Percentiles rank a stretch among this genome's conserved stretches.
Conservation (phyloP, 306 rosid genomes). For the Rosa persica region DNA sequence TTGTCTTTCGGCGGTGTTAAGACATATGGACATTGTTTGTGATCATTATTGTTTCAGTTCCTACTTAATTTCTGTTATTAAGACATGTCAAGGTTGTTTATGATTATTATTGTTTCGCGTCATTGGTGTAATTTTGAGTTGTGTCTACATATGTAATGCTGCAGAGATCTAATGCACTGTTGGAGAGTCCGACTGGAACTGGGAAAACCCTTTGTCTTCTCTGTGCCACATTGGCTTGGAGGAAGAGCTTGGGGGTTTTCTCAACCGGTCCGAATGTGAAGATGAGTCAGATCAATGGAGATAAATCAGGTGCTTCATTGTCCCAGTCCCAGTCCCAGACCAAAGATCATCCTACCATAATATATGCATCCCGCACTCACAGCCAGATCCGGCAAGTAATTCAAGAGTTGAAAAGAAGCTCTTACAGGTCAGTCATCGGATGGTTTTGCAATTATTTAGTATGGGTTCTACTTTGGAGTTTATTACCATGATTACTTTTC, state of each 20-base stretch:
- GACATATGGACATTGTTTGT: background rate
- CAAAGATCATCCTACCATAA: constrained; percentile 54
- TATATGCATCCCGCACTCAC: constrained; percentile 92
- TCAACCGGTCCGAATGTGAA: constrained; percentile 48
- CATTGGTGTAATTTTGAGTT: constrained; percentile 11
- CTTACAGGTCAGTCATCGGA: constrained; percentile 62
- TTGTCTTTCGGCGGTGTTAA: background rate
- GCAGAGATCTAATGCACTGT: constrained; percentile 77
- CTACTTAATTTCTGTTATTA: background rate
- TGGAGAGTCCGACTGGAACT: constrained; percentile 99
- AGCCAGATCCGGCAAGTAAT: constrained; percentile 98
- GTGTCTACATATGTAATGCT: constrained; percentile 16
- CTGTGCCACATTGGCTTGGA: constrained; percentile 92
- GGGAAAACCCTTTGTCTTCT: constrained; percentile 96
- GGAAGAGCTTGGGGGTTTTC: constrained; percentile 85
- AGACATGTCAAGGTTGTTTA: background rate
- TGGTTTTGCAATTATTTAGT: background rate
- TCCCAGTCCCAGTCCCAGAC: constrained; percentile 55
- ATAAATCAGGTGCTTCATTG: constrained; percentile 23
- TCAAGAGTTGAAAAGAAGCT: constrained; percentile 76
- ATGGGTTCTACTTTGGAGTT: background rate
- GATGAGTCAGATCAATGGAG: constrained; percentile 41
- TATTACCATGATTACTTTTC: background rate
- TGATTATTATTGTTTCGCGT: background rate
- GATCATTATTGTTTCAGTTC: background rate